Base-by-base conservation (phyloP, 2,329 filamentous ascomycete species). In the Cercospora sesami region DNA sequence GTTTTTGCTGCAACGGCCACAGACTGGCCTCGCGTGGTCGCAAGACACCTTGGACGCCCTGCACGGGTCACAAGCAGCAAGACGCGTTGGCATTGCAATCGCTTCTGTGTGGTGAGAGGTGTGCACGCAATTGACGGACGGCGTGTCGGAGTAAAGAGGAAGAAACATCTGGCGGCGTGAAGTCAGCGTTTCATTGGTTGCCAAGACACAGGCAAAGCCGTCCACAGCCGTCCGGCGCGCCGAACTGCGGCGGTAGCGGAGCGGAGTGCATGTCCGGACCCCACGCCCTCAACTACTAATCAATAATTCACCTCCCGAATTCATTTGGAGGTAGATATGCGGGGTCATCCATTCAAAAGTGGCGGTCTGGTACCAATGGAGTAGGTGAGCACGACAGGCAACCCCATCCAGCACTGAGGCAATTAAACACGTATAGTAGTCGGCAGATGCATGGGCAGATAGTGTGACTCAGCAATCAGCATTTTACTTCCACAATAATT, bases 1-100 rank as follows among this genome's bases (percentile, higher is more conserved):
- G 12, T 68, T 67, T 23, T 73, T 69, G 14, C 48, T 60, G 36
- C 75, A 77, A 16, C 75, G 75, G 28, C 72, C 68, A 60, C 76
- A 78, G 2, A 73, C 67, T 10, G 76, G 76, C 42, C 67, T 72
- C 0, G 65, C 69, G 60, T 77, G 76, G 48, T 75, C 76, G 60
- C 76, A 78, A 6, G 74, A 73, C 21, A 77, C 67, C 58, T 76
- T 78, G 1, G 75, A 70, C n/a, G 48, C 66, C 39, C 76, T 66
- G 59, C 76, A 78, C 55, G 75, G 74, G 28, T 78, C 74, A 45
- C 76, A 78, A 2, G 76, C 75, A 31, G 76, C 69, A n/a, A 70
- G 62, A 42, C 69, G 58, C 12, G 48, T 45, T 5, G 68, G 68
- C 69, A 71, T 70, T 59, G 12, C 18, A 5, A 8, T 14, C 16